Base-by-base conservation (phyloP, 176 grass and related monocot genomes). In the Triticum urartu region DNA sequence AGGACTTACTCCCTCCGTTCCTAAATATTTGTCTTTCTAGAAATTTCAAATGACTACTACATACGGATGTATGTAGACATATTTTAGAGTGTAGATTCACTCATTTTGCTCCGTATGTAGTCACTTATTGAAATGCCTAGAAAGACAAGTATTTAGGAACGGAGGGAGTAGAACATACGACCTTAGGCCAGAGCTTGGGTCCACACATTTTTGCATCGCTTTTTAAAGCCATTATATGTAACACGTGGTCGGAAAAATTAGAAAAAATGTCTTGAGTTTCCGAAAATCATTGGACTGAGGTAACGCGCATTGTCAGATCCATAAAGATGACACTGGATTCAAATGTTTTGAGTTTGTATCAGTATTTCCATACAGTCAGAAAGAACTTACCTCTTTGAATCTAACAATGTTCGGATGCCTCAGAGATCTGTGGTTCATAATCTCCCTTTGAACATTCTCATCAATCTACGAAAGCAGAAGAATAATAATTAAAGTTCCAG, bases 371-470 rank as follows among this genome's bases (percentile, higher is more conserved):
- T 21, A 68, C 11, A 65, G 39, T 24, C 30, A 71, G 80, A 83
- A 78, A 26, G 54, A 10, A 71, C 45, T 74, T 94, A 94, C 97
- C 92, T 98, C 97, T 83, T 94, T 98, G 74, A 98, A 98, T 89
- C 83, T 92, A 56, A 98, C 77, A 84, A 98, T 98, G 89, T 98
- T 91, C 3, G 93, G 97, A 91, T 98, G 97, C 66, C 86, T 89
- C 83, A 98, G 79, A 9, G 96, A 98, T 61, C 91, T 95, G 75
- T 98, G 96, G 71, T 98, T 98, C 91, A 98, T 98, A 81, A 98
- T 98, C 88, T 98, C 97, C 75, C 97, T 94, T 77, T 94, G 92
- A 60, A 98, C 97, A 95, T 98, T 93, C 90, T 98, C 97, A 26
- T 95, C 97, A 60, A 98, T 98, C 97, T 98, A 81, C 9, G 11